Conservation (phyloP, 805 yeast species). For the Cyberlindnera euphorbiiphila region DNA sequence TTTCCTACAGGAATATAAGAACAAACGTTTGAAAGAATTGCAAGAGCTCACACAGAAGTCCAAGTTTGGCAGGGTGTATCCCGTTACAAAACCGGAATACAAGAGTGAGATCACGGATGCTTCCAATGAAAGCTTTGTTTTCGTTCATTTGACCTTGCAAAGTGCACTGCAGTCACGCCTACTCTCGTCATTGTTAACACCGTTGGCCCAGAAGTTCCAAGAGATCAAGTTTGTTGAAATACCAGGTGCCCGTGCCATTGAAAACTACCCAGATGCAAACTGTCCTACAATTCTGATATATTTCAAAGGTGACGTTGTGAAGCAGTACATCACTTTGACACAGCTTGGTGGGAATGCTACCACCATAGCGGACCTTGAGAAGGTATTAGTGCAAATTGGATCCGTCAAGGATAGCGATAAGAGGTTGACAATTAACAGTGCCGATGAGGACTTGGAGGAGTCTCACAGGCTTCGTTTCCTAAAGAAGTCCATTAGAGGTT, state of each 20-base stretch:
- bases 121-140: constrained; percentile 59
- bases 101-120: constrained; percentile 81
- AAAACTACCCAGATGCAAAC: constrained; percentile 83
- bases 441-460: constrained; percentile 58
- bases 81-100: constrained; percentile 85
- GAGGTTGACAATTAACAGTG: constrained; percentile 57
- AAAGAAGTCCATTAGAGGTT: constrained; percentile 50
- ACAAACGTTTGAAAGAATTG: constrained; percentile 73
- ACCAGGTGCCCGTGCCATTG: constrained; percentile 86
- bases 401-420: constrained; percentile 66
- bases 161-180: constrained; percentile 72
- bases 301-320: constrained; percentile 69
- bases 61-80: constrained; percentile 71
- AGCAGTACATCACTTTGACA: constrained; percentile 76
- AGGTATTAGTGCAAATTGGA: constrained; percentile 58
- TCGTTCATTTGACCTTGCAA: constrained; percentile 72
- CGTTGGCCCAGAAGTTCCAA: constrained; percentile 61
- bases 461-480: constrained; percentile 49
- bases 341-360: constrained; percentile 84
- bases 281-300: constrained; percentile 90
- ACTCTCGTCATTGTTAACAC: constrained; percentile 51
- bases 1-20: constrained; percentile 72
- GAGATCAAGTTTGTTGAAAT: constrained; percentile 92
- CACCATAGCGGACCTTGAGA: constrained; percentile 64
- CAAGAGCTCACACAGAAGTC: constrained; percentile 50